Percentiles rank a stretch among this genome's conserved stretches.
phyloP scores from a whole-genome alignment of 106 monocot species.

The Acorus calamus region DNA sequence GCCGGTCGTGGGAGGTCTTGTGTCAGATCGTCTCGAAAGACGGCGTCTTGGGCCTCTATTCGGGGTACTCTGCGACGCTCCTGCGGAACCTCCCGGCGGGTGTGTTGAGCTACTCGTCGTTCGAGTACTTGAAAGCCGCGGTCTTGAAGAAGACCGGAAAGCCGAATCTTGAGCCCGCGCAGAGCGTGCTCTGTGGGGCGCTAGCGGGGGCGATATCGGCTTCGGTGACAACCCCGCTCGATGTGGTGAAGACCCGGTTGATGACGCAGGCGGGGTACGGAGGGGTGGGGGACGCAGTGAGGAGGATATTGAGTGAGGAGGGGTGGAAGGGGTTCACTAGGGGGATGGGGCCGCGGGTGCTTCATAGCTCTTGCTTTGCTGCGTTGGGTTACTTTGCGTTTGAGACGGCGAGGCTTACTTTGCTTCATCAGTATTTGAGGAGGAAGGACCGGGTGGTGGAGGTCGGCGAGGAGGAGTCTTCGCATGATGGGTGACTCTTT shows the following conservation, averaged over 20 bases:
- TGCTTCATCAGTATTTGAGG: constrained; percentile 51
- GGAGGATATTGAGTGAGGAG: constrained; percentile 66
- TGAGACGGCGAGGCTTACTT: constrained; percentile 63
- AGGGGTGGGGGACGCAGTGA: constrained; percentile 38
- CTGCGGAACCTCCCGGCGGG: constrained; percentile 82
- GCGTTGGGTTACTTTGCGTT: constrained; percentile 84
- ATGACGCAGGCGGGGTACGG: constrained; percentile 57
- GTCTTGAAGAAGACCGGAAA: constrained; percentile 37
- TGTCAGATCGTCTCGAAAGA: constrained; percentile 64
- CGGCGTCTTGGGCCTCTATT: constrained; percentile 78
- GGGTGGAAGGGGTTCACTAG: constrained; percentile 64
- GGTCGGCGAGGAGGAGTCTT: too few relatives aligned
- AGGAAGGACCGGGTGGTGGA: constrained; percentile 17
- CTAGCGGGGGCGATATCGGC: constrained; percentile 91
- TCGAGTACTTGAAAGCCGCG: constrained; percentile 87
- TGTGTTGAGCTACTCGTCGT: constrained; percentile 87
- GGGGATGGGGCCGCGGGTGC: constrained; percentile 86
- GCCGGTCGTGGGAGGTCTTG: constrained; percentile 74
- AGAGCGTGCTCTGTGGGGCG: constrained; percentile 79
- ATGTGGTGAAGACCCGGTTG: constrained; percentile 89
- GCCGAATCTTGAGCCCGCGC: constrained; percentile 46
- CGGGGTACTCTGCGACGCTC: constrained; percentile 82
- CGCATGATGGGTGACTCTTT: too few relatives aligned
- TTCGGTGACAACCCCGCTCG: constrained; percentile 81
- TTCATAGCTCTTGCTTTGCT: constrained; percentile 94